Conservation (phyloP, 352 stramenopile species). For the Phytophthora litchii region DNA sequence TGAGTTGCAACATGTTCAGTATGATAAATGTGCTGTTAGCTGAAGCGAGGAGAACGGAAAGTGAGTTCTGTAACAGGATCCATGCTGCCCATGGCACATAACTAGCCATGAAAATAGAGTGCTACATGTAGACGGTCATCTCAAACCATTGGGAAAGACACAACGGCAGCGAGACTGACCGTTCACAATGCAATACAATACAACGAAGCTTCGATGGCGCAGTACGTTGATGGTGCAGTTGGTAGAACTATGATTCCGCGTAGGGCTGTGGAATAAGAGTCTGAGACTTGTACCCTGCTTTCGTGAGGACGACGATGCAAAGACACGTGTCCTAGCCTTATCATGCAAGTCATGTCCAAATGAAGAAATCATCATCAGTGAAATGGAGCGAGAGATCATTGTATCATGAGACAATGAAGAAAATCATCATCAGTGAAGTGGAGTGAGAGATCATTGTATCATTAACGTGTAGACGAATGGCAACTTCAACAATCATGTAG, state of each 20-base stretch:
- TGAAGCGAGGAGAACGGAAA: conserved; percentile 10
- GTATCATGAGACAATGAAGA: too few relatives aligned
- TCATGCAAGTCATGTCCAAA: too few relatives aligned
- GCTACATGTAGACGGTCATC: not conserved
- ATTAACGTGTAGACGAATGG: too few relatives aligned
- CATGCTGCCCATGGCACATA: not conserved
- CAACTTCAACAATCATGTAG: too few relatives aligned
- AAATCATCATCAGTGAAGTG: too few relatives aligned
- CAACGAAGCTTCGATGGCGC: conserved; percentile 13
- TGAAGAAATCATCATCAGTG: too few relatives aligned
- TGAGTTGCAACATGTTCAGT: conserved; percentile 7
- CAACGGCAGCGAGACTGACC: too few relatives aligned
- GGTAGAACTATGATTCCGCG: too few relatives aligned
- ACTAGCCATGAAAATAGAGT: conserved; percentile 12
- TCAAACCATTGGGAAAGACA: conserved; percentile 13
- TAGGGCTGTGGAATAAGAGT: conserved; percentile 8
- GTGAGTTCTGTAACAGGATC: not conserved
- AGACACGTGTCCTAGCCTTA: too few relatives aligned
- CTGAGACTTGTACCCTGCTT: not conserved
- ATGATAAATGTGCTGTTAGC: not conserved
- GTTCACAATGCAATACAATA: too few relatives aligned
- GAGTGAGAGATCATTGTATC: too few relatives aligned
- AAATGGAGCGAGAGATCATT: too few relatives aligned
- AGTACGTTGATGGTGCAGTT: conserved; percentile 4
- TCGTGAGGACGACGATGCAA: not conserved